Conservation (phyloP, 495 filamentous ascomycete genomes). For the Penicillium ochrochloron region DNA sequence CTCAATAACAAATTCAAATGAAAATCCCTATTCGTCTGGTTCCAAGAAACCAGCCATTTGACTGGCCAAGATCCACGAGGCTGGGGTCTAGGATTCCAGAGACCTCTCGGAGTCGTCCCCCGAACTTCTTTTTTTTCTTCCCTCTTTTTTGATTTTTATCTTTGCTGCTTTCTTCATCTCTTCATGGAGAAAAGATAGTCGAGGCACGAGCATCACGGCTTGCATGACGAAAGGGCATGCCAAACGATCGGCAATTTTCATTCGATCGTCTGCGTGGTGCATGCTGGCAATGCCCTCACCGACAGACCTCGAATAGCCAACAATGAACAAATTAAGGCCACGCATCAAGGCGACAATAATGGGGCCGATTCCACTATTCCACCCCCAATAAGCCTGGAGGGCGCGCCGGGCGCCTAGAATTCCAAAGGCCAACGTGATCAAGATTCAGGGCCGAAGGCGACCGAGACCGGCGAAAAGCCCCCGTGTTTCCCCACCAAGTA, state of each 20-base stretch:
- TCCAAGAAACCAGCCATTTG: constrained; percentile 17
- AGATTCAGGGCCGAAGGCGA: constrained; percentile 12
- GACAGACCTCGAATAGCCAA: constrained; percentile 29
- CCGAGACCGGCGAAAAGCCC: constrained; percentile 13
- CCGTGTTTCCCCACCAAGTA: not conserved
- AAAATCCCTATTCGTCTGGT: constrained; percentile 17
- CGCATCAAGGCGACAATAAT: constrained; percentile 3
- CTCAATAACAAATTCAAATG: constrained; percentile 4
- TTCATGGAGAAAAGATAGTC: constrained; percentile 20
- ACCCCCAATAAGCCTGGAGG: not conserved
- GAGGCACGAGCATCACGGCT: constrained; percentile 36
- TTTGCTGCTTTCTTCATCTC: constrained; percentile 8
- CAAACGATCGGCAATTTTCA: constrained; percentile 42
- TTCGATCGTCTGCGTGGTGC: constrained; percentile 30
- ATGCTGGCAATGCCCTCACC: constrained; percentile 39
- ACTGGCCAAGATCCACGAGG: constrained; percentile 26
- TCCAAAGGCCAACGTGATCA: constrained; percentile 15
- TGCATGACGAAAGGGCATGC: constrained; percentile 36
- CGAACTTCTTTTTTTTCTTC: constrained; percentile 16
- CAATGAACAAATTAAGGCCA: constrained; percentile 1
- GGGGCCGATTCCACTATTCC: constrained; percentile 1
- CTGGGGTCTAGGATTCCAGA: constrained; percentile 18
- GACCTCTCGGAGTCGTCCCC: constrained; percentile 38
- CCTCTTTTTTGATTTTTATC: not conserved
- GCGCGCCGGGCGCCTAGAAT: constrained; percentile 4